Evolutionary conservation across 1,139 yeast species (phyloP).

Genomic region (Suhomyces ambrosiae): DNA sequence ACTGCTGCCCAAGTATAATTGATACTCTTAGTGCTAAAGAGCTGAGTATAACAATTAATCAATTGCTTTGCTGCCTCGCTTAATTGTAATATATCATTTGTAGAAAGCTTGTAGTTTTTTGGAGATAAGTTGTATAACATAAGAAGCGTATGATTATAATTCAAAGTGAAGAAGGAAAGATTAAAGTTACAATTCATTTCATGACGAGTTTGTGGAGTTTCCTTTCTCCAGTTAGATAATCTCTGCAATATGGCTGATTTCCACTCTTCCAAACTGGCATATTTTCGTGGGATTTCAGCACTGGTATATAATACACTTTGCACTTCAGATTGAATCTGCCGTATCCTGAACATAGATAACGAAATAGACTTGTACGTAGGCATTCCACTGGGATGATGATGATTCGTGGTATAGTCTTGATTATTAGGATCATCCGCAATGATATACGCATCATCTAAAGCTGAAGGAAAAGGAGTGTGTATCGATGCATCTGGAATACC

Average conservation of each 20-base stretch:
- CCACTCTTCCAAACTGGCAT: conserved; percentile 60
- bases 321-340: conserved; percentile 77
- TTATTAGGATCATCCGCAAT: conserved; percentile 24
- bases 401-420: conserved; percentile 12
- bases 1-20: conserved; percentile 95
- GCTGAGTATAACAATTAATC: conserved; percentile 60
- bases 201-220: conserved; percentile 56
- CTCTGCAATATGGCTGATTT: conserved; percentile 50
- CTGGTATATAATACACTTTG: conserved; percentile 71
- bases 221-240: conserved; percentile 62
- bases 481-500: conserved; percentile 75
- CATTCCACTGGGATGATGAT: not conserved
- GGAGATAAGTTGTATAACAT: conserved; percentile 80
- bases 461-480: conserved; percentile 67
- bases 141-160: conserved; percentile 74
- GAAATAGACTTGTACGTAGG: conserved; percentile 65
- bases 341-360: conserved; percentile 62
- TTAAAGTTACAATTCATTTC: conserved; percentile 78
- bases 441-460: conserved; percentile 69
- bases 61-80: conserved; percentile 67
- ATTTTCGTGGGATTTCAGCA: conserved; percentile 69
- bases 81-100: conserved; percentile 57
- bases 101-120: conserved; percentile 55
- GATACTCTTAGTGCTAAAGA: conserved; percentile 57
- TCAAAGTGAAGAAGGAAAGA: conserved; percentile 66